A percentile compares a stretch with the other conserved stretches of the same genome.
Conservation (phyloP, 1,139 yeast species). For the Protomyces macrosporus region DNA sequence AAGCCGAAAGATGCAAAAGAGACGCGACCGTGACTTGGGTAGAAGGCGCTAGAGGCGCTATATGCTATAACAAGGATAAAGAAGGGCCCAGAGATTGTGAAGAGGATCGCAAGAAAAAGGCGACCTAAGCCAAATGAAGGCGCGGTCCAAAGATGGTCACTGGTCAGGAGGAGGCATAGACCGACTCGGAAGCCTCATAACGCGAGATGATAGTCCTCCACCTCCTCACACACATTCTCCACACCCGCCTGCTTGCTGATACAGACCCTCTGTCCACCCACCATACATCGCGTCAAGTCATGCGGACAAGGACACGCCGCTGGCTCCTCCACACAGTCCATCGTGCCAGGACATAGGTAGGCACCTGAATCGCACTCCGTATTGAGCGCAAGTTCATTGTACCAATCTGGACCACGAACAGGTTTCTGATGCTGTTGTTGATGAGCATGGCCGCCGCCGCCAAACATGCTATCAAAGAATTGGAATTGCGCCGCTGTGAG, state of each 20-base stretch:
- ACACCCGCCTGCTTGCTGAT: constrained; percentile 8
- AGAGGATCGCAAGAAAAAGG: not conserved
- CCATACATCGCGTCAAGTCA: constrained; percentile 5
- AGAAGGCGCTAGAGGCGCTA: not conserved
- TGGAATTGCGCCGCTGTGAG: constrained; percentile 17
- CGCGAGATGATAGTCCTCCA: constrained; percentile 1
- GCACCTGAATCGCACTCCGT: constrained; percentile 1
- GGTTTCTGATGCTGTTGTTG: not conserved
- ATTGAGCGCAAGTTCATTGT: constrained; percentile 4
- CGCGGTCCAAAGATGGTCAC: too few species aligned
- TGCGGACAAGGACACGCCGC: constrained; percentile 16
- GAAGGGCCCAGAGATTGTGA: not conserved
- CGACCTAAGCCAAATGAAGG: too few species aligned
- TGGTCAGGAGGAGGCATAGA: too few species aligned
- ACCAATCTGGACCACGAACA: constrained; percentile 14
- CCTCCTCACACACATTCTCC: constrained; percentile 8
- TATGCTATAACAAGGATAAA: too few species aligned
- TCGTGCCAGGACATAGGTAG: constrained; percentile 15
- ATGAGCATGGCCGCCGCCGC: constrained; percentile 8
- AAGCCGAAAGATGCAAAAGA: not conserved
- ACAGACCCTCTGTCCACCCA: constrained; percentile 9
- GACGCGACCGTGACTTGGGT: not conserved
- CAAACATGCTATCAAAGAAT: constrained; percentile 22
- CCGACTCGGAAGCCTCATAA: not conserved
- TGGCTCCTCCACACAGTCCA: constrained; percentile 5